Evolutionary conservation across 169 alveolate genomes (phyloP).

Genomic region (Fabrea salina): DNA sequence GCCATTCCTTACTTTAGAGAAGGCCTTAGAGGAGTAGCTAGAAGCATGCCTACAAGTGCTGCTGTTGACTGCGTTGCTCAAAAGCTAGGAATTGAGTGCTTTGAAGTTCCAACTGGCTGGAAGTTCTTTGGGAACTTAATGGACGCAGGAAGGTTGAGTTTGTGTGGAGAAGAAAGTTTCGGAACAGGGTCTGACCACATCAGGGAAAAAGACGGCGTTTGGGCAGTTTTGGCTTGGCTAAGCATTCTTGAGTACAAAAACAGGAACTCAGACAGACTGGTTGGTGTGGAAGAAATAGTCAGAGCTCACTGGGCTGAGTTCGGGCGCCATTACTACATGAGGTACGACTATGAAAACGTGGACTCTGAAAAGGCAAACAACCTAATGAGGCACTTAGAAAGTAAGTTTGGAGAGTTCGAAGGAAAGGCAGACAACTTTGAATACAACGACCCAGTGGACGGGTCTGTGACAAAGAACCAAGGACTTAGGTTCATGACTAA

Average conservation of each 20-base stretch:
- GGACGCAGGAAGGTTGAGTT: constrained; percentile 89
- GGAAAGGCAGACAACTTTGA: constrained; percentile 78
- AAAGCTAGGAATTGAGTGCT: constrained; percentile 82
- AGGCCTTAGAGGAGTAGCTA: constrained; percentile 89
- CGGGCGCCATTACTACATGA: constrained; percentile 93
- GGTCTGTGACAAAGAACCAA: constrained; percentile 87
- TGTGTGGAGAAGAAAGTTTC: constrained; percentile 96
- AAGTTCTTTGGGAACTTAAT: constrained; percentile 95
- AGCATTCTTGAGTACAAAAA: constrained; percentile 89
- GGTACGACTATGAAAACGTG: constrained; percentile 88
- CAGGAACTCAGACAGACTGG: constrained; percentile 65
- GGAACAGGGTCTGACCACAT: constrained; percentile 94
- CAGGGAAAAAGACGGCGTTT: constrained; percentile 95
- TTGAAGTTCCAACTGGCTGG: constrained; percentile 98
- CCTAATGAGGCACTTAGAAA: neutral
- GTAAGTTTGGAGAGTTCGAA: neutral
- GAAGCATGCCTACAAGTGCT: constrained; percentile 96
- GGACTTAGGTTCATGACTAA: constrained; percentile 87
- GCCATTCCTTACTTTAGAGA: constrained; percentile 79
- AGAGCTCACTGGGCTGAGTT: constrained; percentile 87
- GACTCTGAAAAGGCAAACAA: constrained; percentile 83
- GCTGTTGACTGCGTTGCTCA: constrained; percentile 92
- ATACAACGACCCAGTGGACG: constrained; percentile 93
- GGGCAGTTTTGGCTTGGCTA: constrained; percentile 96
- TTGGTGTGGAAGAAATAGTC: constrained; percentile 87